Evolutionary conservation across 805 yeast genomes (phyloP).

Genomic region (Metschnikowia shivogae): DNA sequence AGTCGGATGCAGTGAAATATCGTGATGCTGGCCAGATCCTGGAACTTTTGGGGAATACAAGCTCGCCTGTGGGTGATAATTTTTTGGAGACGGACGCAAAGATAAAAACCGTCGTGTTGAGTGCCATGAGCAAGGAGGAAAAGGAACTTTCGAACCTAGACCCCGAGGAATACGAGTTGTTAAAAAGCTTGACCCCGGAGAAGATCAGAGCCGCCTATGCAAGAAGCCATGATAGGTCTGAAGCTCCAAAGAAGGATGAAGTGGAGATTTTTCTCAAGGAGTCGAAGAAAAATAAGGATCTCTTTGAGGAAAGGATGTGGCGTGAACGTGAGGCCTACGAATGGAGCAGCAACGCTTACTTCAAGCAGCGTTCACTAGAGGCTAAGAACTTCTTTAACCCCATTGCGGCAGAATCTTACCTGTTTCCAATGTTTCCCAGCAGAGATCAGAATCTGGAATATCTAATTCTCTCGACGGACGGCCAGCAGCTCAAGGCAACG

Average conservation of each 20-base stretch:
- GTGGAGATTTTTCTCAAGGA: slow-evolving; percentile 41
- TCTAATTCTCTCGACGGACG: slow-evolving; percentile 31
- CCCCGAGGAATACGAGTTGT: slow-evolving; percentile 15
- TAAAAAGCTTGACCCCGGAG: slow-evolving; percentile 17
- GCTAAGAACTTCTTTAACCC: slow-evolving; percentile 46
- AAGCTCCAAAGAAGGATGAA: slow-evolving; percentile 7
- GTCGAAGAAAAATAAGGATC: slow-evolving; percentile 39
- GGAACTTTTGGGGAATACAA: slow-evolving; percentile 2
- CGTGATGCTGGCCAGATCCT: slow-evolving; percentile 8
- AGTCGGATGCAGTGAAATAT: slow-evolving; percentile 1
- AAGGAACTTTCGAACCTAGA: slow-evolving; percentile 5
- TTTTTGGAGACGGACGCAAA: slow-evolving; percentile 12
- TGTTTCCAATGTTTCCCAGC: slow-evolving; percentile 18
- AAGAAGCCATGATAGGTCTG: background rate
- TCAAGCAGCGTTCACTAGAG: slow-evolving; percentile 38
- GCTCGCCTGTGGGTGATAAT: background rate
- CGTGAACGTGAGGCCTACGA: slow-evolving; percentile 50
- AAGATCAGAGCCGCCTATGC: slow-evolving; percentile 15
- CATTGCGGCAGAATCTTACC: slow-evolving; percentile 10
- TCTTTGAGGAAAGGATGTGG: slow-evolving; percentile 41
- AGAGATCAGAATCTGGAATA: slow-evolving; percentile 20
- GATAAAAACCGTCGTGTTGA: slow-evolving; percentile 22
- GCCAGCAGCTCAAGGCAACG: slow-evolving; percentile 28
- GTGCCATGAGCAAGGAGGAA: slow-evolving; percentile 22
- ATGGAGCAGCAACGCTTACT: slow-evolving; percentile 39